Evolutionary conservation across 805 yeast species (phyloP), one percentile per base, ranked within the genome.

Genomic region (Blastobotrys americana): DNA sequence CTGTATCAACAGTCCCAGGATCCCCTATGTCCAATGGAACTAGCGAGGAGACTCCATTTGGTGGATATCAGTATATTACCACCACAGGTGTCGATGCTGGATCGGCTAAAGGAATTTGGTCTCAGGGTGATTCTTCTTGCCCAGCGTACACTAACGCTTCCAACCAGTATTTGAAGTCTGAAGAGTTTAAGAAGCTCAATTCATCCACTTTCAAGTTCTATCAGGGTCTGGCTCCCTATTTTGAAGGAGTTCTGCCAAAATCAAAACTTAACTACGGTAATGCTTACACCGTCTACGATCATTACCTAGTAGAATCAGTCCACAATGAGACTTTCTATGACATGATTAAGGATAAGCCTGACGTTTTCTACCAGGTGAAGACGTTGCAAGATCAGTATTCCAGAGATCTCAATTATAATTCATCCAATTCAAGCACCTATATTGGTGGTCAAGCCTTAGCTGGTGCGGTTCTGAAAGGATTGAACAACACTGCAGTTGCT

Each of bases 41-140:
- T 17, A 49, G 55, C 8, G 57, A 65, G 19, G 60, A 55, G 31
- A 62, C 63, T 38, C 75, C 76, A 3, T 55, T 68, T 25, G 58
- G 58, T 42, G 75, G 74, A 8, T 71, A 71, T 55, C 77, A 73
- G 56, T 72, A 72, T 46, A 73, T 70, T 10, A 60, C 62, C 46
- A 59, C 66, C 53, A 65, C 64, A 42, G 58, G 65, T 27, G 65
- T 67, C 49, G 63, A 59, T 40, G 58, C 55, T 16, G 60, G 55
- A 10, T 61, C 73, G 8, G 64, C 60, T n/a, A 58, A 64, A 22
- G 62, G 60, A 50, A 68, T 70, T 55, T 66, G 67, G 67, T 59
- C 66, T 43, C 61, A 66, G 49, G 76, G 76, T 40, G 71, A 66
- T 47, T 65, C 43, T 6, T 52, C 59, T 44, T 72, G 77, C 59